Percentiles rank a stretch among this genome's conserved stretches.
Conservation (phyloP, 345 rosid species). For the Excoecaria cochinchinensis region DNA sequence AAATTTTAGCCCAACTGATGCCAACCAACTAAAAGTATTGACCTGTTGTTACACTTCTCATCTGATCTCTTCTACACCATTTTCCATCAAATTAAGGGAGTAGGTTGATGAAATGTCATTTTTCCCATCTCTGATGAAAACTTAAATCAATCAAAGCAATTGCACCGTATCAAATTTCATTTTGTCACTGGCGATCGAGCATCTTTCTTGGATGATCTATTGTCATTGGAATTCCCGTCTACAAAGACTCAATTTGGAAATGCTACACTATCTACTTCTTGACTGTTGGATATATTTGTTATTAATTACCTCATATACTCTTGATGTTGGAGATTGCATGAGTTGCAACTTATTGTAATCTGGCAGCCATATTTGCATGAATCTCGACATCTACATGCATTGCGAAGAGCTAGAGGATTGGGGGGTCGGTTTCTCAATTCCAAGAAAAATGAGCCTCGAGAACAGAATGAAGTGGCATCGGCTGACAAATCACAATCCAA, state of each 20-base stretch:
- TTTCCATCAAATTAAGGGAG: neutral
- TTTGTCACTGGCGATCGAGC: neutral
- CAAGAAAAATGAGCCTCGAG: conserved; percentile 55
- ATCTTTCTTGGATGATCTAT: neutral
- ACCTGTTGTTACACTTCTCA: neutral
- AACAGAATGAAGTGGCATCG: conserved; percentile 45
- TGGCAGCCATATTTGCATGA: conserved; percentile 96
- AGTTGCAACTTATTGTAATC: conserved; percentile 13
- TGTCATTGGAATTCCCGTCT: neutral
- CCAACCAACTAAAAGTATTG: neutral
- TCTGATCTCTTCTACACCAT: neutral
- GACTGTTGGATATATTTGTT: neutral
- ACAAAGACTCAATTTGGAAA: neutral
- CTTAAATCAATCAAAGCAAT: neutral
- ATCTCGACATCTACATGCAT: conserved; percentile 93
- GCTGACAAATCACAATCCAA: conserved; percentile 58
- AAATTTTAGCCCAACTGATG: neutral
- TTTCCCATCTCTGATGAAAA: neutral
- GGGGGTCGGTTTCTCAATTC: conserved; percentile 91
- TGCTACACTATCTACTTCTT: neutral
- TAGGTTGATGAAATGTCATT: neutral
- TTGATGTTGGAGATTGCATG: neutral
- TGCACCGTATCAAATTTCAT: neutral
- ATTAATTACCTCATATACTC: neutral
- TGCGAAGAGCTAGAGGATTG: conserved; percentile 89